A percentile compares a stretch with the other conserved stretches of the same genome.
These are phyloP conservation scores for Eucalyptus shirleyi DNA, from an alignment of 345 rosid species.

Conservation along the genomic window DNA sequence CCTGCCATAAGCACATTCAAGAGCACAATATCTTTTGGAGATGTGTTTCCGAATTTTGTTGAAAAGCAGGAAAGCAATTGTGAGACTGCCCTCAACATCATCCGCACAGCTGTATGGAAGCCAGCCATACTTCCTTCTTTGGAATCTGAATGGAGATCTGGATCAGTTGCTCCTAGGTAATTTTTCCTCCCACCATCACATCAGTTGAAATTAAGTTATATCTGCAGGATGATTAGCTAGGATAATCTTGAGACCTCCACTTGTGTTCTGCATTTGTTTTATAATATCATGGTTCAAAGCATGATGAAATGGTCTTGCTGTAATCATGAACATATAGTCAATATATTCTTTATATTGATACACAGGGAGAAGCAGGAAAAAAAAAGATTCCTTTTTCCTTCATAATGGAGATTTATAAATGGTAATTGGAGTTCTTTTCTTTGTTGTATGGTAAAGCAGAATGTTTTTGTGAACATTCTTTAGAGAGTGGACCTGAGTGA, in stretches of 20 bases:
- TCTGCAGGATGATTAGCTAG: neutral
- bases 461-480: neutral
- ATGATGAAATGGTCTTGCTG: neutral
- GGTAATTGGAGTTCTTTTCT: neutral
- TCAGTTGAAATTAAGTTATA: neutral
- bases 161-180: conserved; percentile 80
- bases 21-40: conserved; percentile 53
- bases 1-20: conserved; percentile 40
- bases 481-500: neutral
- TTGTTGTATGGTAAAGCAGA: neutral
- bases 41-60: conserved; percentile 25
- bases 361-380: neutral
- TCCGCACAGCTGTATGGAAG: conserved; percentile 56
- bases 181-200: neutral
- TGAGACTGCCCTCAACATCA: conserved; percentile 44
- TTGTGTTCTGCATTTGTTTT: neutral
- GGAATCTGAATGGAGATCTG: conserved; percentile 77
- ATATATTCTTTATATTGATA: neutral
- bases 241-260: neutral
- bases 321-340: neutral
- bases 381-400: neutral
- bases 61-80: conserved; percentile 55
- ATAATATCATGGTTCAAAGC: neutral
- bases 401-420: neutral
- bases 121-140: conserved; percentile 70